phyloP scores from a whole-genome alignment of 208 protist genomes.

The Lotmaria passim region DNA sequence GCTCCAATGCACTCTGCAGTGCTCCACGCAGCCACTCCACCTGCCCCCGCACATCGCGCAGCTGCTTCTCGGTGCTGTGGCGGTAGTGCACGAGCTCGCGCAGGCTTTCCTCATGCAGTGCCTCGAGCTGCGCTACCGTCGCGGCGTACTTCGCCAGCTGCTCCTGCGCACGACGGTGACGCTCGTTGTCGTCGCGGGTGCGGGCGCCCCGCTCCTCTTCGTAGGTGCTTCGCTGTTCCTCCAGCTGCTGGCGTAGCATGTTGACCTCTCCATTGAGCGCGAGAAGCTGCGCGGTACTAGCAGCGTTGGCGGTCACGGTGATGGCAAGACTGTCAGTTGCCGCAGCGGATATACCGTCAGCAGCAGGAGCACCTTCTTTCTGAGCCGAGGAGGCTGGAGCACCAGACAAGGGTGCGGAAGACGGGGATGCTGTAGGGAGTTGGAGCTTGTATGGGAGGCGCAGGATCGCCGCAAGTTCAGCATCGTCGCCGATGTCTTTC shows the following conservation, averaged over 20 bases:
- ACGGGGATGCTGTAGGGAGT: conserved; percentile 11
- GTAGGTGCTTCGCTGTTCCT: conserved; percentile 64
- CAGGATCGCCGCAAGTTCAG: conserved; percentile 18
- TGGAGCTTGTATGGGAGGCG: conserved; percentile 31
- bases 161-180: conserved; percentile 39
- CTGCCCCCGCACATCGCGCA: conserved; percentile 43
- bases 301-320: conserved; percentile 21
- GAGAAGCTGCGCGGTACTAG: conserved; percentile 37
- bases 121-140: conserved; percentile 57
- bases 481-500: conserved; percentile 20
- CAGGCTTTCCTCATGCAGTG: conserved; percentile 56
- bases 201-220: conserved; percentile 59
- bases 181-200: conserved; percentile 37
- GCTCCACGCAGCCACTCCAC: conserved; percentile 51
- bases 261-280: conserved; percentile 58
- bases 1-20: conserved; percentile 37
- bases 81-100: conserved; percentile 64
- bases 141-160: conserved; percentile 26
- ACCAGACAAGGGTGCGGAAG: background rate
- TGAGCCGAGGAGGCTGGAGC: background rate
- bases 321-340: background rate
- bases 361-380: background rate
- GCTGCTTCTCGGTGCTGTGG: conserved; percentile 48
- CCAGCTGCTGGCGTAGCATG: conserved; percentile 66
- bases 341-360: background rate